Conservation (phyloP, 164 flowering plant genomes). For the Magnolia officinalis region DNA sequence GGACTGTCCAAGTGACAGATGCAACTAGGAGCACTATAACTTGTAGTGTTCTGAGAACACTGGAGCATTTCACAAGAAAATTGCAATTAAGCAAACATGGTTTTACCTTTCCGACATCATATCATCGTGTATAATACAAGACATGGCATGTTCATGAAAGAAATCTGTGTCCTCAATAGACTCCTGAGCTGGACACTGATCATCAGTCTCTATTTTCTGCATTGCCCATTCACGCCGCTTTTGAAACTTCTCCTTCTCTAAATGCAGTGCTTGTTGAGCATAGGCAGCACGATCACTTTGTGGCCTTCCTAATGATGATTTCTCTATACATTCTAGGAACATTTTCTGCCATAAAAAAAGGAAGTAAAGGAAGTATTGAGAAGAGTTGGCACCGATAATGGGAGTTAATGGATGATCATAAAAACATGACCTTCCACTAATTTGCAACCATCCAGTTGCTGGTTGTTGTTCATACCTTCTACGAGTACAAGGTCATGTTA, state of each 20-base stretch:
- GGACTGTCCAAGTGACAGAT: too few relatives aligned
- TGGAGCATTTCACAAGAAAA: not conserved
- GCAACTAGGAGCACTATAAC: too few relatives aligned
- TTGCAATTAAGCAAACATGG: not conserved
- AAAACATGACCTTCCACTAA: not conserved
- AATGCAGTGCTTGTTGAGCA: constrained; percentile 29
- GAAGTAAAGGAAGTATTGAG: not conserved
- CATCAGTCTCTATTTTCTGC: constrained; percentile 16
- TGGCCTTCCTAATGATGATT: constrained; percentile 14
- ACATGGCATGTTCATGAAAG: not conserved
- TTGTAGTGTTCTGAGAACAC: too few relatives aligned
- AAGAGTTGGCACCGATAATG: not conserved
- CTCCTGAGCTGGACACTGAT: constrained; percentile 41
- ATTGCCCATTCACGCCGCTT: constrained; percentile 17
- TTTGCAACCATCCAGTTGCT: not conserved
- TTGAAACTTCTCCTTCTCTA: constrained; percentile 22
- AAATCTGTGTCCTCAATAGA: constrained; percentile 6
- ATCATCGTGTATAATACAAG: constrained; percentile 3
- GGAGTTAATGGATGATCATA: not conserved
- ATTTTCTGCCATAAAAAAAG: constrained; percentile 30
- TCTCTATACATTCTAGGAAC: constrained; percentile 35
- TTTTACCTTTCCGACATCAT: constrained; percentile 1
- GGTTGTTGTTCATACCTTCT: too few relatives aligned
- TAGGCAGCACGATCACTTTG: constrained; percentile 25
- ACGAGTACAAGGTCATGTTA: too few relatives aligned